Conservation (phyloP, 1,284 basidiomycete species). For the Ceratorhiza oryzae-sativae region DNA sequence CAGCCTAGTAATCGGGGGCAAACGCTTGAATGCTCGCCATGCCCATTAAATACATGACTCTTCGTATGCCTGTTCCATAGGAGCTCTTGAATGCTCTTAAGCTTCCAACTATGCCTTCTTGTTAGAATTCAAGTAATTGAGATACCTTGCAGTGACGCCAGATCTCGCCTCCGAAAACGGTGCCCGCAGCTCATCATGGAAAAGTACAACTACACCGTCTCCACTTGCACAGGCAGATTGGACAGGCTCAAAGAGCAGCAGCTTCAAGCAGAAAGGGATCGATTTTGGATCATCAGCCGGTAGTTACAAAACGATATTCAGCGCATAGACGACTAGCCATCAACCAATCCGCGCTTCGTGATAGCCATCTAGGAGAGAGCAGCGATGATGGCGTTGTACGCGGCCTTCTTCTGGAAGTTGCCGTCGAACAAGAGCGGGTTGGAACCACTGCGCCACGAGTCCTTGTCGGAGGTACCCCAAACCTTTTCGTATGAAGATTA, state of each 20-base stretch:
- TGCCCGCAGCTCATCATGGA: too few relatives aligned
- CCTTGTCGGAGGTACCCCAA: slow-evolving; percentile 33
- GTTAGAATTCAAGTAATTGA: too few relatives aligned
- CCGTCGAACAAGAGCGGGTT: slow-evolving; percentile 38
- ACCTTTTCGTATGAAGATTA: slow-evolving; percentile 54
- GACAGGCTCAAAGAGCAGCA: too few relatives aligned
- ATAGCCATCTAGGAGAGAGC: slow-evolving; percentile 14
- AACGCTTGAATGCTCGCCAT: neutral
- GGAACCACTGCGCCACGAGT: slow-evolving; percentile 19
- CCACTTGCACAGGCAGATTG: too few relatives aligned
- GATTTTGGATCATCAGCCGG: neutral
- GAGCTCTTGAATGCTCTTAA: too few relatives aligned
- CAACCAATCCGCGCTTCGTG: neutral
- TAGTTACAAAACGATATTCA: neutral
- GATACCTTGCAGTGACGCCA: too few relatives aligned
- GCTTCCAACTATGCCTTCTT: too few relatives aligned
- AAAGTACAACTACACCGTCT: too few relatives aligned
- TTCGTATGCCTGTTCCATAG: too few relatives aligned
- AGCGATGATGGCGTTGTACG: slow-evolving; percentile 37
- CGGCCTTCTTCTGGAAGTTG: slow-evolving; percentile 40
- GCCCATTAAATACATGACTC: too few relatives aligned
- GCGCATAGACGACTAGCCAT: neutral
- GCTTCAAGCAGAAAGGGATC: too few relatives aligned
- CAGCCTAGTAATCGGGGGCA: neutral
- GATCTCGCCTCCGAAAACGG: too few relatives aligned